phyloP scores from a whole-genome alignment of 2,329 filamentous ascomycete genomes.

The Ceratocystiopsis minuta region DNA sequence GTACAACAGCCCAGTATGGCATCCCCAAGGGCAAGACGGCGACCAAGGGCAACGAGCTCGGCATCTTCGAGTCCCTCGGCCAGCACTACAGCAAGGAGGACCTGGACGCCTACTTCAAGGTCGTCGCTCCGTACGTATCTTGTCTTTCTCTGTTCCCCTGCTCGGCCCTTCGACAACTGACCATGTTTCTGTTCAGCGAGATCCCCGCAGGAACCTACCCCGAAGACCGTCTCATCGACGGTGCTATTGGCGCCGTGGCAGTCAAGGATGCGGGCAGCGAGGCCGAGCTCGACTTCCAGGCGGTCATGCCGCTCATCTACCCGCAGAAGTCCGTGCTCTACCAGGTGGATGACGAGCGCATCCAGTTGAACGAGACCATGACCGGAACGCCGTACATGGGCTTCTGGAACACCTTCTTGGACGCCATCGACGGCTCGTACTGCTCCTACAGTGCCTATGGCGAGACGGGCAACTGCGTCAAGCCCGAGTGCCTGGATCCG shows the following conservation, averaged over 20 bases:
- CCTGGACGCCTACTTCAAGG: slow-evolving; percentile 11
- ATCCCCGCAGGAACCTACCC: slow-evolving; percentile 15
- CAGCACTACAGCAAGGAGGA: slow-evolving; percentile 14
- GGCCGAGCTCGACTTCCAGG: slow-evolving; percentile 29
- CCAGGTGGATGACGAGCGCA: slow-evolving; percentile 15
- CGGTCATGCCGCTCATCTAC: slow-evolving; percentile 30
- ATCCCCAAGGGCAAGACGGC: slow-evolving; percentile 10
- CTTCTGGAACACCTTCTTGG: slow-evolving; percentile 21
- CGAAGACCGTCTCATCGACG: slow-evolving; percentile 11
- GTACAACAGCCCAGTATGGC: slow-evolving; percentile 10
- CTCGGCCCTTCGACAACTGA: no score
- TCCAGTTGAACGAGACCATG: slow-evolving; percentile 12
- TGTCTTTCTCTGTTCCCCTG: no score
- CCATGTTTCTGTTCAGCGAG: neutral
- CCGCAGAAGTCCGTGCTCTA: slow-evolving; percentile 24
- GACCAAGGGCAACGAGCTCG: slow-evolving; percentile 11
- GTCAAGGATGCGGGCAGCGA: slow-evolving; percentile 13
- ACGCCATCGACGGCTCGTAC: slow-evolving; percentile 31
- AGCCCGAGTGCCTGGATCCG: slow-evolving; percentile 24
- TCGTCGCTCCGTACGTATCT: slow-evolving; percentile 4
- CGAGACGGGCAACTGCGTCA: slow-evolving; percentile 24
- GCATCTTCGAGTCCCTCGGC: slow-evolving; percentile 12
- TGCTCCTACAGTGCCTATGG: slow-evolving; percentile 29
- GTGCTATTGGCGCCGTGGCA: slow-evolving; percentile 9
- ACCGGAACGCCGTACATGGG: slow-evolving; percentile 7